Evolutionary conservation across 306 rosid genomes (phyloP).

Genomic region (Nissolia schottii): DNA sequence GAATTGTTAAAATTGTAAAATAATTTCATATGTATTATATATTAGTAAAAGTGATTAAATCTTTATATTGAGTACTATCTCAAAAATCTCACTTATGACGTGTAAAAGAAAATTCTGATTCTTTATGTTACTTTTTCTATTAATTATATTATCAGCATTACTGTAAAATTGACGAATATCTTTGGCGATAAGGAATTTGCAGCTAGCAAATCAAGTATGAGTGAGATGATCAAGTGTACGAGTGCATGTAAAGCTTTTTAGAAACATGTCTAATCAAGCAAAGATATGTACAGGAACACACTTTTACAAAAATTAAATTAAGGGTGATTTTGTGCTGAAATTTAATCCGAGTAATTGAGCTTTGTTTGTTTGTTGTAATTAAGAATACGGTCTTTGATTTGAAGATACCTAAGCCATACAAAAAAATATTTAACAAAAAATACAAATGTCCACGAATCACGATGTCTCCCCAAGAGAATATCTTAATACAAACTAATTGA

Average conservation of each 20-base stretch:
- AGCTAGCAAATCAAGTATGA: neutral
- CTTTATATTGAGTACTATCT: too few relatives aligned
- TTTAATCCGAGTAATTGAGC: neutral
- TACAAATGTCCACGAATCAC: neutral
- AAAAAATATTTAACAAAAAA: neutral
- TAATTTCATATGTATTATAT: too few relatives aligned
- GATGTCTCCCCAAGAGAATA: neutral
- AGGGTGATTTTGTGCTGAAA: neutral
- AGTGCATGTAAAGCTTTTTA: neutral
- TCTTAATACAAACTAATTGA: neutral
- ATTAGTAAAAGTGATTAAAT: too few relatives aligned
- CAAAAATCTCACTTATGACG: too few relatives aligned
- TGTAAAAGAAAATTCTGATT: too few relatives aligned
- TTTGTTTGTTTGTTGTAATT: neutral
- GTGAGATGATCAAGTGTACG: neutral
- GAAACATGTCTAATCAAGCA: constrained; percentile 1
- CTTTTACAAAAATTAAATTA: neutral
- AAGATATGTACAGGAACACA: neutral
- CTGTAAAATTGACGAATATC: neutral
- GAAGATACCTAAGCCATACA: neutral
- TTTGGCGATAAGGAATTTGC: neutral
- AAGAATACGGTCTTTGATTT: neutral
- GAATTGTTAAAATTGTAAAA: too few relatives aligned
- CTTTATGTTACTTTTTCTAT: neutral
- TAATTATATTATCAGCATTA: neutral